These are phyloP conservation scores for Syncephalis plumigaleata DNA, from an alignment of 371 early-diverging fungal species.

Conservation along the genomic window DNA sequence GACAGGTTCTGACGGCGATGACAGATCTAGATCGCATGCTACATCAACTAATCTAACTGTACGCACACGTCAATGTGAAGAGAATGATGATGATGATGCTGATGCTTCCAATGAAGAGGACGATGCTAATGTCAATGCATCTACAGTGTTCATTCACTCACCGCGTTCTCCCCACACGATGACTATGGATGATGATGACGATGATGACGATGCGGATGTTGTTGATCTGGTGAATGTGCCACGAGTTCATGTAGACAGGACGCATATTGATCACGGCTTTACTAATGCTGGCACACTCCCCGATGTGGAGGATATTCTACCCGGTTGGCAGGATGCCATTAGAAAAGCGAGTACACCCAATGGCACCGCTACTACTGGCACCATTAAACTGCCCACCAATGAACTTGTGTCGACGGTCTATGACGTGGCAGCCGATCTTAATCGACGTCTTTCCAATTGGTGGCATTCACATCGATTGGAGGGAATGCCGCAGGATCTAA, in stretches of 20 bases:
- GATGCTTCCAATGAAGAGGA: not conserved
- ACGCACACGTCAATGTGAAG: no score
- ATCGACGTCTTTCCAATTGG: not conserved
- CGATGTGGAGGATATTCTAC: not conserved
- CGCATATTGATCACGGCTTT: not conserved
- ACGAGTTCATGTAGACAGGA: no score
- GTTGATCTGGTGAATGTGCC: no score
- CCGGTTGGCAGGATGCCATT: not conserved
- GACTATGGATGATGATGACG: no score
- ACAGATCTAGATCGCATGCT: no score
- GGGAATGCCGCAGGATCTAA: not conserved
- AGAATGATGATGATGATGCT: not conserved
- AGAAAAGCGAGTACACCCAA: not conserved
- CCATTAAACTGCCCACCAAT: not conserved
- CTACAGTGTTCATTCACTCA: not conserved
- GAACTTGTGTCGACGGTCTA: not conserved
- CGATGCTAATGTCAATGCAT: not conserved
- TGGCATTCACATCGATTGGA: slow-evolving; percentile 2
- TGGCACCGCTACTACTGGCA: slow-evolving; percentile 2
- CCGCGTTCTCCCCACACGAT: not conserved
- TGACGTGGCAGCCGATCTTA: slow-evolving; percentile 2
- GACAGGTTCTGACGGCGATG: no score
- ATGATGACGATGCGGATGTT: no score
- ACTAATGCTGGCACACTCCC: not conserved
- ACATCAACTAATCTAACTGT: no score